Base-by-base conservation (phyloP, 2,329 filamentous ascomycete genomes). In the Nemania diffusa region DNA sequence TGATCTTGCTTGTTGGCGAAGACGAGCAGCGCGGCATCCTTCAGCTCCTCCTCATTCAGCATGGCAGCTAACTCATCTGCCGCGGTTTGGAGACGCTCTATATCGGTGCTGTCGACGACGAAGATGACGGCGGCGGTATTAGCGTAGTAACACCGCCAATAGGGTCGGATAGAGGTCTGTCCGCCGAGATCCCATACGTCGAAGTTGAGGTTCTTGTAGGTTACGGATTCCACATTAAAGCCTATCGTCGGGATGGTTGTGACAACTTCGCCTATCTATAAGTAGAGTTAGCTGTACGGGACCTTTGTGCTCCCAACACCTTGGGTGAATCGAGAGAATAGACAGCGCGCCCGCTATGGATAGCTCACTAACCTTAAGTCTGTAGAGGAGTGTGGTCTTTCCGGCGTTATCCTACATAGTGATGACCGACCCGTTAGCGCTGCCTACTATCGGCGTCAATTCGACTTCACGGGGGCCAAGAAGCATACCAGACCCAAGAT, bases 1-100 rank as follows among this genome's bases (percentile, higher is more conserved):
- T 98, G 94, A 82, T 99, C 96, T 81, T 99, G 96, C 84, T 99
- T 99, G 84, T 99, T 99, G 76, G 96, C 96, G 81, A 98, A 99
- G 11, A 99, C 96, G 62, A 99, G 83, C 62, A 99, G 84, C 24
- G 94, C 90, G 13, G 96, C 95, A 77, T 98, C 96, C 78, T 93
- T 92, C 62, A 99, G 87, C 81, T 99, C 95, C 72, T 98, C 96
- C 82, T 99, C 96, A 77, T 97, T 97, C 70, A 99, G 83, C 96
- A 99, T 99, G 17, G 94, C 93, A 64, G 91, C 88, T 63, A 99
- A 84, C 82, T 99, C 96, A 78, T 98, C 96, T 2, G 93, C 90
- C 2, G 96, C 96, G 22, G 94, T 99, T 72, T 93, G 90, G 72
- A 99, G 83, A 71, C 96, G 92, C 77, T 98, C 95, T 77, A 98